A percentile compares a stretch with the other conserved stretches of the same genome.
These are phyloP conservation scores for Sporisorium iseilematis-ciliati DNA, from an alignment of 1,284 basidiomycete species.

Conservation along the genomic window DNA sequence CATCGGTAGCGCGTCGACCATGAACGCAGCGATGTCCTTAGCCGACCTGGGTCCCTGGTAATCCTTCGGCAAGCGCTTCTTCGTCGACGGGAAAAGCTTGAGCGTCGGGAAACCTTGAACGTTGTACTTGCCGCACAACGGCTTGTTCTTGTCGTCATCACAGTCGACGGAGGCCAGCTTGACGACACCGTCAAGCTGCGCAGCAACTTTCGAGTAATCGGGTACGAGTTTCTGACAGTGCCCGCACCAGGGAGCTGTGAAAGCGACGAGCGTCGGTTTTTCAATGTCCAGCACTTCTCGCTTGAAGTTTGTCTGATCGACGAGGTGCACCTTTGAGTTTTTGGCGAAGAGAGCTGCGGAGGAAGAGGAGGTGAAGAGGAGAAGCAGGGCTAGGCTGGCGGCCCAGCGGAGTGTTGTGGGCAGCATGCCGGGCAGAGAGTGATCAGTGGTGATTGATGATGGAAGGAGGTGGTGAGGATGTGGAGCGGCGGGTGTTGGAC, in stretches of 20 bases:
- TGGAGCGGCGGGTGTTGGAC: constrained; percentile 9
- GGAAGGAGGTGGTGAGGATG: neutral
- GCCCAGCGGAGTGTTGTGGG: constrained; percentile 10
- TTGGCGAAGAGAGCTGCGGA: constrained; percentile 61
- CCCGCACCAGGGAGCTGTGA: constrained; percentile 70
- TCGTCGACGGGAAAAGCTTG: constrained; percentile 73
- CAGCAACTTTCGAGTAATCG: constrained; percentile 84
- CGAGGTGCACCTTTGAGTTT: constrained; percentile 56
- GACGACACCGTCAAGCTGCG: constrained; percentile 82
- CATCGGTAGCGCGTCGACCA: constrained; percentile 80
- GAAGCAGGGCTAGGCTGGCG: constrained; percentile 34
- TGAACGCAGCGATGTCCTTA: constrained; percentile 82
- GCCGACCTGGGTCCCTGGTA: constrained; percentile 83
- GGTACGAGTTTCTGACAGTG: constrained; percentile 89
- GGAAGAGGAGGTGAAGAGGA: constrained; percentile 22
- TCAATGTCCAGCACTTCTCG: constrained; percentile 66
- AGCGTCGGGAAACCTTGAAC: constrained; percentile 93
- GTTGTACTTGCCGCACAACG: constrained; percentile 83
- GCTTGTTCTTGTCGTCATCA: constrained; percentile 84
- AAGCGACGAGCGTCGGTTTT: constrained; percentile 70
- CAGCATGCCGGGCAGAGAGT: neutral
- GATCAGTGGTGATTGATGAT: constrained; percentile 6
- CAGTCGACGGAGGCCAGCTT: constrained; percentile 92
- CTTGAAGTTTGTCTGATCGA: constrained; percentile 56
- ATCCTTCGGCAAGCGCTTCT: constrained; percentile 76